Conservation (phyloP, 2,329 filamentous ascomycete genomes). For the Zasmidium angulare region DNA sequence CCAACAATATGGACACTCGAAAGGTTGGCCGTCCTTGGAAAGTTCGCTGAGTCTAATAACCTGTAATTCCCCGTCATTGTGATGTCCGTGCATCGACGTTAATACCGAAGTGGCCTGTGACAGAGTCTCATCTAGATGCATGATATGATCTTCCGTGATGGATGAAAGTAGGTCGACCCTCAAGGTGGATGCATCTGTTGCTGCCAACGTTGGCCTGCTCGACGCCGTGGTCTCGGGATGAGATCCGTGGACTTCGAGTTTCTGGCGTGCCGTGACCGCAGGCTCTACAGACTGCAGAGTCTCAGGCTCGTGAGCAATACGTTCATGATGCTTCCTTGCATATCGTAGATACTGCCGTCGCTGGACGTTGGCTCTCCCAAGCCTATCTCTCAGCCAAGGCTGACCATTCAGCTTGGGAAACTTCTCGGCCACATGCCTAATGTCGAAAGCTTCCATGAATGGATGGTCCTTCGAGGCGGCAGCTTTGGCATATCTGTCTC, state of each 20-base stretch:
- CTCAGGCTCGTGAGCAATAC: conserved; percentile 6
- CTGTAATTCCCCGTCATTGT: background rate
- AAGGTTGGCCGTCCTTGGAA: conserved; percentile 7
- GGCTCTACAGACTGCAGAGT: background rate
- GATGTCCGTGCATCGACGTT: background rate
- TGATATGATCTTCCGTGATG: no score
- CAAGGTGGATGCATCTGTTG: no score
- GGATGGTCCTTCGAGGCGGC: conserved; percentile 4
- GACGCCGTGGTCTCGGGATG: no score
- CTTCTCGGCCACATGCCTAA: conserved; percentile 27
- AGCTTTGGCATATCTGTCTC: conserved; percentile 29
- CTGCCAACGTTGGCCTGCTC: no score
- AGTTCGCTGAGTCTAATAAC: background rate
- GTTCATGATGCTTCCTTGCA: conserved; percentile 19
- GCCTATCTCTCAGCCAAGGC: conserved; percentile 23
- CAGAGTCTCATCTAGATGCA: no score
- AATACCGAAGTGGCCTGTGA: background rate
- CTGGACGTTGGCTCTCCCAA: conserved; percentile 28
- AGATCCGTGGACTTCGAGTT: no score
- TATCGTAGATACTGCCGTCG: conserved; percentile 29
- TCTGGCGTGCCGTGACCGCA: background rate
- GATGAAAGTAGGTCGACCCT: no score
- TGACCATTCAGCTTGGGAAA: conserved; percentile 22
- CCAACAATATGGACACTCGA: conserved; percentile 30
- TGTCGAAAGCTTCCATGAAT: conserved; percentile 23